Conservation (phyloP, 306 rosid genomes). For the Cicer bijugum region DNA sequence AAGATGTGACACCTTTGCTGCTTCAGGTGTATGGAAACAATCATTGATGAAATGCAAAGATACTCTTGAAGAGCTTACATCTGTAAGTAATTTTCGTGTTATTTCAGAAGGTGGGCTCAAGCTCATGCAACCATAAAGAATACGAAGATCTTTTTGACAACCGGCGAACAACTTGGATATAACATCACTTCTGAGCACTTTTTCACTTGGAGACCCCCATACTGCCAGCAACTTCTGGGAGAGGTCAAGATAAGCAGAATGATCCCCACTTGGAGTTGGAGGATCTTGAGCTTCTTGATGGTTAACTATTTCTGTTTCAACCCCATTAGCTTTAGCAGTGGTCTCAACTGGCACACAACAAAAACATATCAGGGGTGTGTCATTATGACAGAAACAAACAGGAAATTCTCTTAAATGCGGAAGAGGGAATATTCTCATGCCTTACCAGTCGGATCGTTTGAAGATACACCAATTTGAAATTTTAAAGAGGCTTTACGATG, state of each 20-base stretch:
- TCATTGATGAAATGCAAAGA: slow-evolving; percentile 47
- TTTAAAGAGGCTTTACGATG: slow-evolving; percentile 43
- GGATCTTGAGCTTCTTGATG: slow-evolving; percentile 49
- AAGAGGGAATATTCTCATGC: slow-evolving; percentile 28
- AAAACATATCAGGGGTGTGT: slow-evolving; percentile 34
- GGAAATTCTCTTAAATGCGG: slow-evolving; percentile 19
- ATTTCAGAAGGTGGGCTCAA: slow-evolving; percentile 49
- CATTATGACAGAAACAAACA: slow-evolving; percentile 40
- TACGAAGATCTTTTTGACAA: slow-evolving; percentile 71
- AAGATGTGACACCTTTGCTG: slow-evolving; percentile 69
- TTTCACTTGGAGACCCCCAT: slow-evolving; percentile 63
- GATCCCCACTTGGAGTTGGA: slow-evolving; percentile 37
- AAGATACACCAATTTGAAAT: slow-evolving; percentile 47
- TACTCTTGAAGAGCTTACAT: slow-evolving; percentile 53
- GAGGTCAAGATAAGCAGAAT: slow-evolving; percentile 57
- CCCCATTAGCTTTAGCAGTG: slow-evolving; percentile 51
- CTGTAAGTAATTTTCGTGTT: slow-evolving; percentile 50
- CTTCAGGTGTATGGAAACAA: slow-evolving; percentile 54
- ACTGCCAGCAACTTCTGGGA: slow-evolving; percentile 71
- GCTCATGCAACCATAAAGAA: slow-evolving; percentile 74
- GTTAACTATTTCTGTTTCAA: slow-evolving; percentile 54
- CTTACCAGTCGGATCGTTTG: slow-evolving; percentile 54
- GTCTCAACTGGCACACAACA: slow-evolving; percentile 42
- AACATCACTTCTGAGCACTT: slow-evolving; percentile 56
- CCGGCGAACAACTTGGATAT: slow-evolving; percentile 66